These are phyloP conservation scores for Fraxinus xanthoxyloides DNA, from an alignment of 305 asterid genomes.

Conservation along the genomic window DNA sequence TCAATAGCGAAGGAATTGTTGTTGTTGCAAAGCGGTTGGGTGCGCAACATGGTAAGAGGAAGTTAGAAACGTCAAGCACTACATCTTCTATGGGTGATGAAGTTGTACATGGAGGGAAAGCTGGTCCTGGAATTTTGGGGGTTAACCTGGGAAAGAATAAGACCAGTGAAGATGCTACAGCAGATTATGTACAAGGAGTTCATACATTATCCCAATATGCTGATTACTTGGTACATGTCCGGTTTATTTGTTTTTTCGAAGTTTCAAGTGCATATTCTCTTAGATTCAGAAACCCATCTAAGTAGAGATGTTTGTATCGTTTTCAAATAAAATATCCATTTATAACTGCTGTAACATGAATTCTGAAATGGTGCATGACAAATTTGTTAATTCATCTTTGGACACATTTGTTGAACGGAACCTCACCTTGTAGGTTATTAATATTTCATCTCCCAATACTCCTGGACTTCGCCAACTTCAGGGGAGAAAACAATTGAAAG, in stretches of 20 bases:
- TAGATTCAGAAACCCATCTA: not conserved
- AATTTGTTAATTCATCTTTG: not conserved
- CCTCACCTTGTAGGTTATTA: slow-evolving; percentile 59
- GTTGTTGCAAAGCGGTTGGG: slow-evolving; percentile 92
- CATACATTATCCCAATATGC: slow-evolving; percentile 97
- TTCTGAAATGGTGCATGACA: not conserved
- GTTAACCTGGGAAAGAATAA: slow-evolving; percentile 97
- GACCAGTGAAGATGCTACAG: slow-evolving; percentile 91
- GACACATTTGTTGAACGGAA: slow-evolving; percentile 4
- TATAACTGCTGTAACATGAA: not conserved
- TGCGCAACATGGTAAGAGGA: slow-evolving; percentile 97
- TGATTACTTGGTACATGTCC: slow-evolving; percentile 76
- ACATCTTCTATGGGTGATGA: slow-evolving; percentile 70
- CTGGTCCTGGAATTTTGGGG: slow-evolving; percentile 98
- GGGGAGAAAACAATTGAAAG: slow-evolving; percentile 92
- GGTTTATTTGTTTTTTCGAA: not conserved
- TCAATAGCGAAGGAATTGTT: slow-evolving; percentile 97
- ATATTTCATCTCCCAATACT: slow-evolving; percentile 94
- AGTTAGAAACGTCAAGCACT: slow-evolving; percentile 62
- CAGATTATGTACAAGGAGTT: slow-evolving; percentile 99
- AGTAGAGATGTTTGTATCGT: not conserved
- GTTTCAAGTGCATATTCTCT: not conserved
- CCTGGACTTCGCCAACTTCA: slow-evolving; percentile 97
- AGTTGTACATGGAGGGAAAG: slow-evolving; percentile 85
- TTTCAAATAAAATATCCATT: not conserved